Evolutionary conservation across 2,329 filamentous ascomycete species (phyloP), one percentile per base, ranked within the genome.

Genomic region (Xylariaceae sp.): DNA sequence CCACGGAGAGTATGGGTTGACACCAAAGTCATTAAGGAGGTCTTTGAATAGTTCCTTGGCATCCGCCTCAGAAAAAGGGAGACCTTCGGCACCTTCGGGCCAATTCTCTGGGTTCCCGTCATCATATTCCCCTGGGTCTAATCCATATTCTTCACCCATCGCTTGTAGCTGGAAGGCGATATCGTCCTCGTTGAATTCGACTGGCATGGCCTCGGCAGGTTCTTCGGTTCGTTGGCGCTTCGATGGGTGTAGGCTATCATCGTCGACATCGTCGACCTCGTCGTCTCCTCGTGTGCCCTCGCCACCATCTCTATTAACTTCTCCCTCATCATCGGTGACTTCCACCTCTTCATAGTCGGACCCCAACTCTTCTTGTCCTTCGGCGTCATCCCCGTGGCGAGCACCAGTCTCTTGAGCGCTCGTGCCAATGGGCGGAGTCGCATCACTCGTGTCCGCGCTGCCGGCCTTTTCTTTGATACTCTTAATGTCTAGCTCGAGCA

Each of bases 181-280:
- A 67, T 99, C 94, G 47, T 92, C 93, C 70, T 97, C 94, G 50
- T 89, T 90, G 65, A 96, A 96, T 65, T 97, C 93, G 6, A 94
- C 74, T 0, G 82, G 79, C 1, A 71, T 73, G 1, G 80, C 73
- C 10, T 62, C 73, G 8, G 61, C 53, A 11, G 59, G 64, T 8
- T 78, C 75, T 43, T 76, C 74, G 11, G 73, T 77, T 55, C 72
- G 75, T 57, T 77, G 80, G 35, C 78, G 76, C 57, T 82, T 83
- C 29, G 76, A 65, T 55, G 75, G 64, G 65, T 75, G 66, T 59
- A 80, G 66, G 70, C 79, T 67, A 69, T 75, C 50, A 71, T 79
- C 72, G 77, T 83, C 52, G 68, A 74, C 53, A 23, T 75, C 79
- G 63, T 84, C 86, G 3, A 85, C 79, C 29, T 74, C 73, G 8